phyloP scores from a whole-genome alignment of 495 filamentous ascomycete species.

The Daldinia loculata region DNA sequence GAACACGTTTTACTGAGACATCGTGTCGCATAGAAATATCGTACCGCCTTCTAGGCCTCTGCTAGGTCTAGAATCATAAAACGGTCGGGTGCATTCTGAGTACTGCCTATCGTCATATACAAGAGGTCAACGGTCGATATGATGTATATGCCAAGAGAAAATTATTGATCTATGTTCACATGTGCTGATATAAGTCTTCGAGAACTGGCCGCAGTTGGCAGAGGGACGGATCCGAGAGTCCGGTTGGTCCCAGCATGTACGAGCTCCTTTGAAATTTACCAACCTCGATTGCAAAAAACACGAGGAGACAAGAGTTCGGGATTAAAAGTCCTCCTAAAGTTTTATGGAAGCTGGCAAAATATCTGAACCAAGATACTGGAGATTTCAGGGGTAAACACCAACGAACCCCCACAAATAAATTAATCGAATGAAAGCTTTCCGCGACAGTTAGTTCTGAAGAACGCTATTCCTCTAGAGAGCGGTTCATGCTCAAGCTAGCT shows the following conservation, averaged over 20 bases:
- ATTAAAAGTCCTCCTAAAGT: background rate
- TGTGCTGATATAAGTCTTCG: background rate
- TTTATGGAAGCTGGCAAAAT: background rate
- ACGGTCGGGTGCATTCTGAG: background rate
- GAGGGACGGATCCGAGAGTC: conserved; percentile 13
- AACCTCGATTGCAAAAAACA: background rate
- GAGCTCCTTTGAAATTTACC: background rate
- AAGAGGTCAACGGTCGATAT: too few species aligned
- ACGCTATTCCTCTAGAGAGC: background rate
- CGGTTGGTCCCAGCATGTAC: background rate
- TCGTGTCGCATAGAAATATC: conserved; percentile 12
- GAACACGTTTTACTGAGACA: conserved; percentile 27
- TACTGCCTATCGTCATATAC: too few species aligned
- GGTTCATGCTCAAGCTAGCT: background rate
- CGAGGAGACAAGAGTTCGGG: background rate
- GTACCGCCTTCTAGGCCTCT: background rate
- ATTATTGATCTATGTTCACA: background rate
- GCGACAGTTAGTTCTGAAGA: background rate
- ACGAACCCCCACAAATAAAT: background rate
- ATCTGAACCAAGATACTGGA: background rate
- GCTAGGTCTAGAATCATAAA: conserved; percentile 7
- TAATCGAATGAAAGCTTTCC: conserved; percentile 3
- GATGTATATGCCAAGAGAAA: background rate
- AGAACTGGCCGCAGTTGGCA: background rate
- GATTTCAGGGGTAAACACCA: background rate